Evolutionary conservation across 352 stramenopile genomes (phyloP).

Genomic region (Globisporangium paroecandrum): DNA sequence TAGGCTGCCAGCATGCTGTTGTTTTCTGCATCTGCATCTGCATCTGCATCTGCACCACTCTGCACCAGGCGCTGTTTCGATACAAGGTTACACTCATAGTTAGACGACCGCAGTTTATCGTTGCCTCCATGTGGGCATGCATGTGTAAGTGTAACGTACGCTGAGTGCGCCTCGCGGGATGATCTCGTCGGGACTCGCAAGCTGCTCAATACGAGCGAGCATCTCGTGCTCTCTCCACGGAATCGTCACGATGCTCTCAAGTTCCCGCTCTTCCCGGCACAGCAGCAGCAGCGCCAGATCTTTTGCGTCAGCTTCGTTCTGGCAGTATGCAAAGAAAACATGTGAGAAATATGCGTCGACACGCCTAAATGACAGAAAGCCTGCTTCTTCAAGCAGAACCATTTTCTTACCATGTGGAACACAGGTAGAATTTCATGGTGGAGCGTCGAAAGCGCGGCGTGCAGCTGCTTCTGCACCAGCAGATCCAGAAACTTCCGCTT

Average conservation of each 20-base stretch:
- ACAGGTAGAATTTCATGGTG: constrained; percentile 63
- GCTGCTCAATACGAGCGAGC: constrained; percentile 38
- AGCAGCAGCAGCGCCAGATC: constrained; percentile 60
- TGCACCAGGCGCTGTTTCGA: constrained; percentile 40
- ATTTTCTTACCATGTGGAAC: constrained; percentile 26
- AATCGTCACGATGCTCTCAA: constrained; percentile 30
- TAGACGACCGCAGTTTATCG: background rate
- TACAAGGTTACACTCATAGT: background rate
- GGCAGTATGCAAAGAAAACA: background rate
- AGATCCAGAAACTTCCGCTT: constrained; percentile 68
- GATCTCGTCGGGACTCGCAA: constrained; percentile 66
- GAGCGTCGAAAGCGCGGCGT: constrained; percentile 47
- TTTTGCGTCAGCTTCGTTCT: constrained; percentile 46
- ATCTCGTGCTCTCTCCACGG: constrained; percentile 51
- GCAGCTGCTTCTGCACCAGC: constrained; percentile 37
- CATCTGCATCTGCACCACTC: constrained; percentile 20
- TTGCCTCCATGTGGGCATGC: background rate
- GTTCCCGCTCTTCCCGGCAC: constrained; percentile 37
- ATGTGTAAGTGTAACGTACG: constrained; percentile 20
- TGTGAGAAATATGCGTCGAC: background rate
- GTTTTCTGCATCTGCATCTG: constrained; percentile 22
- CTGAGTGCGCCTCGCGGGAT: constrained; percentile 55
- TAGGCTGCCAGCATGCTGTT: constrained; percentile 7
- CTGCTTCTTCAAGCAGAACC: background rate
- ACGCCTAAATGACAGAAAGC: background rate